A percentile compares a stretch with the other conserved stretches of the same genome.
These are phyloP conservation scores for Exutisphaerella laricina DNA, from an alignment of 2,329 filamentous ascomycete species.

Conservation along the genomic window DNA sequence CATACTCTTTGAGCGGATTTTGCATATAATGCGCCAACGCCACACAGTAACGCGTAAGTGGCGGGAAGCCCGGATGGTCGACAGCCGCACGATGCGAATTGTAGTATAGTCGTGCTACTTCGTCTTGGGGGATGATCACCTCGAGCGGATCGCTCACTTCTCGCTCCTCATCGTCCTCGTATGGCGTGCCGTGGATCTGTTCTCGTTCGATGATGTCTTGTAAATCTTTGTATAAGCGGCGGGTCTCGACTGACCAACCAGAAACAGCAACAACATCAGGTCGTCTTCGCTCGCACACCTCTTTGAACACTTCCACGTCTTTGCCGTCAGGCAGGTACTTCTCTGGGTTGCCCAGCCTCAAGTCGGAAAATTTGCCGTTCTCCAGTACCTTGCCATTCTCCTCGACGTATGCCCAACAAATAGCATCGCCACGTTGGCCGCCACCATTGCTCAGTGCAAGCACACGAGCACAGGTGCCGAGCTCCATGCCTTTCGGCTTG, in stretches of 20 bases:
- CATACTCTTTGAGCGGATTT: constrained; percentile 94
- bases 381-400: constrained; percentile 87
- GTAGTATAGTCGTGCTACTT: constrained; percentile 94
- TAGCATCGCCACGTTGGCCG: constrained; percentile 70
- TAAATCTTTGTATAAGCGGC: constrained; percentile 75
- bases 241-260: constrained; percentile 81
- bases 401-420: constrained; percentile 88
- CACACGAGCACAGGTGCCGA: constrained; percentile 82
- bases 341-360: constrained; percentile 62
- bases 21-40: constrained; percentile 87
- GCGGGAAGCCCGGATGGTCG: constrained; percentile 75
- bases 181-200: constrained; percentile 72
- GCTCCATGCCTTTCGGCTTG: constrained; percentile 86
- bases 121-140: constrained; percentile 88
- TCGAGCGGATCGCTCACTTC: constrained; percentile 75
- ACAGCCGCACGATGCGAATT: constrained; percentile 71
- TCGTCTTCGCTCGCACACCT: constrained; percentile 70
- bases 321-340: constrained; percentile 60
- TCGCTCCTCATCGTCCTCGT: constrained; percentile 78
- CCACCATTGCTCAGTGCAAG: constrained; percentile 82
- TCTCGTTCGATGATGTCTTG: constrained; percentile 72
- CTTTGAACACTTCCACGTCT: constrained; percentile 65
- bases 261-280: constrained; percentile 89
- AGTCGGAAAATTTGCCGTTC: constrained; percentile 77
- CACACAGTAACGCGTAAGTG: constrained; percentile 82